Base-by-base conservation (phyloP, 257 asterid species). In the Rauvolfia tetraphylla region DNA sequence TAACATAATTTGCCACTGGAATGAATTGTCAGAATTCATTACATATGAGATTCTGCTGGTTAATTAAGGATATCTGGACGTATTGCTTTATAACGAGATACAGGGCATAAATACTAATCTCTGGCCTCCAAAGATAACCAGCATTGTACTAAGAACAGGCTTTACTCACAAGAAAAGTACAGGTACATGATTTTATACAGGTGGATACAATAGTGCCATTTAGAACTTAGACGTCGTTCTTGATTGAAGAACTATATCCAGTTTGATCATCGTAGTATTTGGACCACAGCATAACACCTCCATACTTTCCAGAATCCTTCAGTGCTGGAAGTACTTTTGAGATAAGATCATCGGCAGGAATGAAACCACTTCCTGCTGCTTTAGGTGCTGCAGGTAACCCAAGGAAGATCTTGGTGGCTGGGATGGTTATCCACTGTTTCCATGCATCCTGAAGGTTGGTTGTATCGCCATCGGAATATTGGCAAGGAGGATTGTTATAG, bases 401-500 rank as follows among this genome's bases (percentile, higher is more conserved):
- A 14, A 75, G 73, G 66, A 80, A 80, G 49, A 80, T 80, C 65
- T 62, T 76, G 29, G 62, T 61, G 7, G 71, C 83, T 2, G 77
- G 80, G 41, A 80, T 76, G 11, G 70, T 44, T 49, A 3, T 80
- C 83, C 83, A 82, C 5, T 77, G 74, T 5, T 83, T 81, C 85
- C 87, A 86, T 1, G 87, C 71, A n/a, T 80, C 78, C 56, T 75
- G 51, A 33, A 84, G 74, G 61, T 78, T 79, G 15, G 70, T 42
- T 49, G 38, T 17, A 14, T 73, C 51, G 34, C 81, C 79, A 0
- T 70, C 62, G 41, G 76, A 56, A 62, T 75, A 81, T 46, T 86
- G 88, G 54, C 86, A 84, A 31, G 89, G 89, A 31, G 85, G 85
- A 49, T 86, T 83, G 75, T 86, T 86, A 15, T 83, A 86, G 56